Evolutionary conservation across 768 basidiomycete species (phyloP).

Genomic region (Amanita subjunquillea): DNA sequence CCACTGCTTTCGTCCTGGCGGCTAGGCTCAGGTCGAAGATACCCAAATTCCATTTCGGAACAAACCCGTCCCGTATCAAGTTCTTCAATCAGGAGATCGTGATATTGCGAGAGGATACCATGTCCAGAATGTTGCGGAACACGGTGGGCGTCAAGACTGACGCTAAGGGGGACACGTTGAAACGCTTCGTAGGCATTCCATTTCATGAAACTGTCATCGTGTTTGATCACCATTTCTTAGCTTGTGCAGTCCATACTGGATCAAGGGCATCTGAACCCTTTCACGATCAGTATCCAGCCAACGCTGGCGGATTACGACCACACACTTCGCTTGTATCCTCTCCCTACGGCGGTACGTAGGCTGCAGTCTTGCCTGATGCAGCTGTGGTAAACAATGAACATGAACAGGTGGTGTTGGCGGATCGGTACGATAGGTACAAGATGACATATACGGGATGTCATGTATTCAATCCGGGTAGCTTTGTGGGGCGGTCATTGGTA

Average conservation of each 20-base stretch:
- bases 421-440: conserved; percentile 94
- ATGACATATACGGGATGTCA: conserved; percentile 97
- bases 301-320: conserved; percentile 88
- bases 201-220: not conserved
- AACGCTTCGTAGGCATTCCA: conserved; percentile 63
- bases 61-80: conserved; percentile 89
- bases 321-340: conserved; percentile 82
- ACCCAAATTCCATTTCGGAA: conserved; percentile 74
- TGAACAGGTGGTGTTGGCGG: conserved; percentile 77
- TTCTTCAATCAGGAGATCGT: conserved; percentile 97
- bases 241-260: conserved; percentile 95
- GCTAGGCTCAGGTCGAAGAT: conserved; percentile 60
- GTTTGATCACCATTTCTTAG: conserved; percentile 26
- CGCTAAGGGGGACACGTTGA: conserved; percentile 68
- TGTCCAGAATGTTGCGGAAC: conserved; percentile 91
- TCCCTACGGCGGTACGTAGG: conserved; percentile 76
- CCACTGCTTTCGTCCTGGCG: conserved; percentile 68
- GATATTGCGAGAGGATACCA: conserved; percentile 84
- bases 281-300: conserved; percentile 79
- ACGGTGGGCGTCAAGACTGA: conserved; percentile 82
- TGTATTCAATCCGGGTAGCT: conserved; percentile 96
- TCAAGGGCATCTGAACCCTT: conserved; percentile 87
- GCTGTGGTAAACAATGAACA: not conserved
- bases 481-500: conserved; percentile 69
- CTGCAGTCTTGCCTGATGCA: not conserved